Evolutionary conservation across 495 filamentous ascomycete species (phyloP), one percentile per base, ranked within the genome.

Genomic region (Articulospora tetracladia): DNA sequence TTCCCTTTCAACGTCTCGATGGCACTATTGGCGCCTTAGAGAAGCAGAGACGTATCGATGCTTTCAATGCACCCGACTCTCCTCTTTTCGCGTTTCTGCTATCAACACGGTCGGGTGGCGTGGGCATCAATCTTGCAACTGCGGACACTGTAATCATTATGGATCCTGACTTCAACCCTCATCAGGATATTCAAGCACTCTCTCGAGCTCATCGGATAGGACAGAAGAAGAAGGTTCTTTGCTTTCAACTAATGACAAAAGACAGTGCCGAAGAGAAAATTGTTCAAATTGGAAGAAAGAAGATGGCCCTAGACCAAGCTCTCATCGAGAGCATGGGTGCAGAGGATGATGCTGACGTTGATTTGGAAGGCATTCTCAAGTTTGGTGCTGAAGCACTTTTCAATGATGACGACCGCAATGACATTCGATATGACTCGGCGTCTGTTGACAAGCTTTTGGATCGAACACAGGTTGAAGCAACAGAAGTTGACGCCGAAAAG

Each of bases 111-210:
- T 92, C 94, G 6, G 94, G 94, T 36, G 94, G 94, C 53, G 93
- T 98, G 1, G 94, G 94, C 17, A 99, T 99, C 76, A 99, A 99
- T 67, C 82, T 99, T 49, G 94, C 95, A 0, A 96, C 91, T 27
- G 94, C 94, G 2, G 94, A 99, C 67, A 99, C 95, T 0, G 94
- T 99, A 61, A 97, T 99, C 55, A 97, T 99, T 51, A 86, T 97
- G 64, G 94, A 99, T 68, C 95, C 94, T 0, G 94, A 99, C 67
- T 98, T 96, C 76, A 99, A 99, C 64, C 94, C 94, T 0, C 94
- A 98, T 66, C 94, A 98, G 70, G 94, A 99, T 68, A 91, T 98
- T 62, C 94, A 99, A 72, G 94, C 94, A 0, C 74, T 98, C 4
- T 96, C 92, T 8, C 86, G 94, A 60, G 95, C 93, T 23, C 94